Conservation (phyloP, 83 land plant species). For the Picea abies region DNA sequence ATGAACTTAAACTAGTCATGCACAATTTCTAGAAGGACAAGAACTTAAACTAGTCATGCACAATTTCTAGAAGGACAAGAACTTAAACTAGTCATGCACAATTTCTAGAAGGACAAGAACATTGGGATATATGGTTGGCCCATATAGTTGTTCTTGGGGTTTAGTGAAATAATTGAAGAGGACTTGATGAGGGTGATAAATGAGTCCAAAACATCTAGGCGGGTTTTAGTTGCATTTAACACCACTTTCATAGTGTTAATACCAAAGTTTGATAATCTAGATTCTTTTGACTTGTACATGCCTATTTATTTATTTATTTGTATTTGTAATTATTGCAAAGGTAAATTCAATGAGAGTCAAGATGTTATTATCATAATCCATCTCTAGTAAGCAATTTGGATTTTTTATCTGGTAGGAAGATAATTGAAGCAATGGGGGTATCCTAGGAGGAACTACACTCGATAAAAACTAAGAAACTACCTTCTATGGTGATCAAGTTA, state of each 20-base stretch:
- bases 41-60: background rate
- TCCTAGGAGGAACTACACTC: too few relatives aligned
- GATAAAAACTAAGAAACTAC: too few relatives aligned
- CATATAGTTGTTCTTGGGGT: background rate
- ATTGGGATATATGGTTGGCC: background rate
- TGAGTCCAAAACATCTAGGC: accelerated
- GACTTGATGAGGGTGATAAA: background rate
- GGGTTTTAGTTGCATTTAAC: background rate
- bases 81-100: background rate
- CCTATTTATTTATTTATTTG: too few relatives aligned
- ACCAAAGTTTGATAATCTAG: background rate
- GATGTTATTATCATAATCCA: too few relatives aligned
- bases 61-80: background rate
- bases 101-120: background rate
- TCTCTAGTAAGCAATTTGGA: too few relatives aligned
- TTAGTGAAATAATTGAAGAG: background rate
- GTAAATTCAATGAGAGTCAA: too few relatives aligned
- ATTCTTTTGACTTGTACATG: background rate
- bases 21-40: too few relatives aligned
- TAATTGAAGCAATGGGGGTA: too few relatives aligned
- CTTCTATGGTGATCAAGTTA: too few relatives aligned
- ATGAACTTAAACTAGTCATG: too few relatives aligned
- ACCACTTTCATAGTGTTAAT: background rate
- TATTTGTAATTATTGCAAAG: too few relatives aligned
- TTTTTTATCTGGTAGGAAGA: too few relatives aligned